Conservation (phyloP, 2,329 filamentous ascomycete genomes). For the Calonectria pseudoturangicola region DNA sequence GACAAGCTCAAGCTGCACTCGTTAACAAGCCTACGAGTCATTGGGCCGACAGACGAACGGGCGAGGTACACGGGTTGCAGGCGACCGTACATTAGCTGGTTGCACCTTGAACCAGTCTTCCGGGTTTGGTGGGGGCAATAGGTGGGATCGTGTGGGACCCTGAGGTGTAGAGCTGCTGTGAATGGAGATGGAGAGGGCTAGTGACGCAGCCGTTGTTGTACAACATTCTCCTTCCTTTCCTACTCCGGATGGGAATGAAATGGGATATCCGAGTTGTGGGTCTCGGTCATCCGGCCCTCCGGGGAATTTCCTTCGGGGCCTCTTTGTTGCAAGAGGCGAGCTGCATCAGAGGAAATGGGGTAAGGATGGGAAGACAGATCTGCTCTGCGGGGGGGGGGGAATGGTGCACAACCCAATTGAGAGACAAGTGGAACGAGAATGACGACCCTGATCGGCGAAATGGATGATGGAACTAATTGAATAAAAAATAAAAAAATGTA, state of each 20-base stretch:
- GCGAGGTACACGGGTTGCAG: slow-evolving; percentile 46
- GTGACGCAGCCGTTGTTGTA: slow-evolving; percentile 42
- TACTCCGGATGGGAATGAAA: slow-evolving; percentile 26
- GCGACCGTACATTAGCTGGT: slow-evolving; percentile 49
- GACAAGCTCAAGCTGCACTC: slow-evolving; percentile 25
- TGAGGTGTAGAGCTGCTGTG: slow-evolving; percentile 26
- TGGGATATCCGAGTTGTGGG: slow-evolving; percentile 31
- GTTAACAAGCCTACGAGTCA: slow-evolving; percentile 16
- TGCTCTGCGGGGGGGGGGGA: neutral
- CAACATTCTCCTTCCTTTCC: slow-evolving; percentile 19
- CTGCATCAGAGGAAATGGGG: slow-evolving; percentile 25
- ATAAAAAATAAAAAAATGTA: slow-evolving; percentile 30
- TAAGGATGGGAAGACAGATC: slow-evolving; percentile 1
- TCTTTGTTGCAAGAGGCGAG: slow-evolving; percentile 16
- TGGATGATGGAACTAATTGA: slow-evolving; percentile 35
- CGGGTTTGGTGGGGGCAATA: slow-evolving; percentile 50
- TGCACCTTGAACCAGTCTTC: slow-evolving; percentile 48
- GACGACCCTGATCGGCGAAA: slow-evolving; percentile 46
- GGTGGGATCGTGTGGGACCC: slow-evolving; percentile 50
- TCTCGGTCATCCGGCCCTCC: slow-evolving; percentile 12
- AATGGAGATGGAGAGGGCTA: slow-evolving; percentile 37
- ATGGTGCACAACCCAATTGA: slow-evolving; percentile 42
- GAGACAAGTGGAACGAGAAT: slow-evolving; percentile 46
- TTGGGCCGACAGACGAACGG: slow-evolving; percentile 35
- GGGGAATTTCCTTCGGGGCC: slow-evolving; percentile 7